Conservation (phyloP, 2,329 filamentous ascomycete species). For the Xylaria hypoxylon region DNA sequence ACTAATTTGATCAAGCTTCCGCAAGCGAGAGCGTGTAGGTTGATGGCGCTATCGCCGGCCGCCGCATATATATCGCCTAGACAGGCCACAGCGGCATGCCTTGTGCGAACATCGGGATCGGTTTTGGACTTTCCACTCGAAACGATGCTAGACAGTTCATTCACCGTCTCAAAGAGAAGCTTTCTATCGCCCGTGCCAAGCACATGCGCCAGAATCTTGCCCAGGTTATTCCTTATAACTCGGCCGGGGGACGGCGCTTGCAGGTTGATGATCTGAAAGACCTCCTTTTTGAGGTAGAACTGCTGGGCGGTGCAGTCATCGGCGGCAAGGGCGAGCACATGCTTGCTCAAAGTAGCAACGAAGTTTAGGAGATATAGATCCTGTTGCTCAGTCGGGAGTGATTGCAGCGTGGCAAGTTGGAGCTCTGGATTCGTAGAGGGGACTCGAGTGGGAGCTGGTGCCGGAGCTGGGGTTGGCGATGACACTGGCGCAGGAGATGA, state of each 20-base stretch:
- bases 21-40: constrained; percentile 80
- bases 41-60: constrained; percentile 93
- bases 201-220: constrained; percentile 83
- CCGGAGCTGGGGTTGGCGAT: constrained; percentile 48
- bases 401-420: constrained; percentile 88
- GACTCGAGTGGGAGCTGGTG: constrained; percentile 43
- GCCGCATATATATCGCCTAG: constrained; percentile 89
- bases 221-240: constrained; percentile 89
- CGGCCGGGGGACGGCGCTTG: constrained; percentile 83
- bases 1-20: constrained; percentile 80
- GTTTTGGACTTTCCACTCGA: constrained; percentile 77
- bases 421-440: constrained; percentile 76
- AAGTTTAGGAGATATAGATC: constrained; percentile 94
- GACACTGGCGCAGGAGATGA: constrained; percentile 47
- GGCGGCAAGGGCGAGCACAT: constrained; percentile 78
- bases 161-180: constrained; percentile 92
- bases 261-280: constrained; percentile 92
- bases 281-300: constrained; percentile 90
- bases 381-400: constrained; percentile 92
- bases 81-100: constrained; percentile 88
- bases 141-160: constrained; percentile 81
- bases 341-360: constrained; percentile 82
- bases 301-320: constrained; percentile 91
- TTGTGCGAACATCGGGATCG: constrained; percentile 81
- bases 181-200: constrained; percentile 89